Evolutionary conservation across 305 asterid species (phyloP).

Genomic region (Euphrasia arctica): DNA sequence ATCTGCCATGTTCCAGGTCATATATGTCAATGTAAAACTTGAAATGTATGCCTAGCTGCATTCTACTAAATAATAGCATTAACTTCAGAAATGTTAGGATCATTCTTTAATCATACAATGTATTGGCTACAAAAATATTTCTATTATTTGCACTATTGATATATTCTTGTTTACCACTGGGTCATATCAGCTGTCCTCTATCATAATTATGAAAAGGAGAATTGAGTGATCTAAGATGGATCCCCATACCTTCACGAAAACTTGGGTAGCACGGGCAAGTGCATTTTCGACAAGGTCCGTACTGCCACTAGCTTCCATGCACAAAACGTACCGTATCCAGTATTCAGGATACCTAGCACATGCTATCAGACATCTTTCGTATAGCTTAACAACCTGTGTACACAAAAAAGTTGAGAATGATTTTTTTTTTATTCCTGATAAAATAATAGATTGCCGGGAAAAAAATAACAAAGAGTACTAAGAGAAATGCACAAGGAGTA

Average conservation of each 20-base stretch:
- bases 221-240: not conserved
- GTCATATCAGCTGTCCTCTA: not conserved
- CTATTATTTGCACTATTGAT: not conserved
- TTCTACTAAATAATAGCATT: constrained; percentile 2
- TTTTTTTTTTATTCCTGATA: too few relatives aligned
- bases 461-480: constrained; percentile 26
- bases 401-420: constrained; percentile 22
- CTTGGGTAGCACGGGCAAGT: constrained; percentile 92
- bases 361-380: constrained; percentile 92
- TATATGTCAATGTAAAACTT: not conserved
- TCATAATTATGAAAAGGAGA: not conserved
- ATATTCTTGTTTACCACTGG: not conserved
- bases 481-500: constrained; percentile 63
- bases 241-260: constrained; percentile 80
- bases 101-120: constrained; percentile 6
- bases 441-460: constrained; percentile 18
- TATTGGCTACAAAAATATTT: not conserved
- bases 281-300: constrained; percentile 93
- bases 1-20: constrained; percentile 18
- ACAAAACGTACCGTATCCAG: constrained; percentile 81
- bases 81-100: not conserved
- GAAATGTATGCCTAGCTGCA: not conserved
- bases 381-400: constrained; percentile 84
- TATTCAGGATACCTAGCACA: constrained; percentile 97
- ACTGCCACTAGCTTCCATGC: constrained; percentile 87